Evolutionary conservation across 2,329 filamentous ascomycete genomes (phyloP).

Genomic region (Nigrospora sphaerica): DNA sequence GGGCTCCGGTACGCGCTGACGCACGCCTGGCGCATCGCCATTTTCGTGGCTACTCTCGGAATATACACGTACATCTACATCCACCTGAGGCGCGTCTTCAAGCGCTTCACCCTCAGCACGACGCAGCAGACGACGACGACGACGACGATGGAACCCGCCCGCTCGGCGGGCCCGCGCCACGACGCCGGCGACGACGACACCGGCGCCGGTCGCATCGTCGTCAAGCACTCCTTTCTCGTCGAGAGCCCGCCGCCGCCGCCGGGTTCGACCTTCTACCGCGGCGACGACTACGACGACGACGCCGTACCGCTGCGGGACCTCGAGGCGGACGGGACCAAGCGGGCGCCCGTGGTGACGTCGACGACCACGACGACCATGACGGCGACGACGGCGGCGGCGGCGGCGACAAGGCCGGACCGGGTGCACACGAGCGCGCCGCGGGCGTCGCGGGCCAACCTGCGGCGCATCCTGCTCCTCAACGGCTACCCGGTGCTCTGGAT

Average conservation of each 20-base stretch:
- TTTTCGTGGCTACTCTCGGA: constrained; percentile 29
- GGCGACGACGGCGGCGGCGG: neutral
- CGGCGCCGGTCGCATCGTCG: neutral
- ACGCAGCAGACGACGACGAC: constrained; percentile 1
- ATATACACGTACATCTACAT: constrained; percentile 36
- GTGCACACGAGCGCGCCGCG: constrained; percentile 10
- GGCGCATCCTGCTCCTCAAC: constrained; percentile 26
- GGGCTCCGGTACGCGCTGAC: constrained; percentile 35
- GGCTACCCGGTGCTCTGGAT: constrained; percentile 29
- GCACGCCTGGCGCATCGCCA: constrained; percentile 36
- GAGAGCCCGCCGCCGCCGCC: neutral
- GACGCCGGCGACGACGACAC: neutral
- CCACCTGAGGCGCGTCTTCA: constrained; percentile 19
- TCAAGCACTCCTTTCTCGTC: neutral
- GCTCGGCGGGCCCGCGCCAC: neutral
- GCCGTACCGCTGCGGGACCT: neutral
- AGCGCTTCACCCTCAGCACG: neutral
- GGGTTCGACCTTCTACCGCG: neutral
- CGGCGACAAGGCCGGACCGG: constrained; percentile 1
- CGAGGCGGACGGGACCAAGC: neutral
- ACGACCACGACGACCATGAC: constrained; percentile 2
- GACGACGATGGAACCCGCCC: neutral
- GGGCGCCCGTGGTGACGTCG: neutral
- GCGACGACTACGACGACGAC: neutral
- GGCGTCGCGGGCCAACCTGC: constrained; percentile 15